Base-by-base conservation (phyloP, 1,284 basidiomycete genomes). In the Cryptococcus sp. region DNA sequence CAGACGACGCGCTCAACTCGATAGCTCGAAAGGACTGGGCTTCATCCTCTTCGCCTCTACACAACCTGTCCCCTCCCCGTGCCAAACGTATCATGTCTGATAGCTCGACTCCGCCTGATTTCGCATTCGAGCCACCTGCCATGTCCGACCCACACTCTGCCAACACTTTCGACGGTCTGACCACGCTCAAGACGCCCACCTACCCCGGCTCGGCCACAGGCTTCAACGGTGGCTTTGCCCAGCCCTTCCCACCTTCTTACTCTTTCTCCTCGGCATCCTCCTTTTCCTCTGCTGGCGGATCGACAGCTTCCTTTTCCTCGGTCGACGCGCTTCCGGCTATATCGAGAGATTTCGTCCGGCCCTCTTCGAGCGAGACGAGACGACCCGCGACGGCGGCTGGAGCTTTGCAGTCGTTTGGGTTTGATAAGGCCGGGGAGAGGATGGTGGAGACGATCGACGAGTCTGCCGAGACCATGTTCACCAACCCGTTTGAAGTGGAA, bases 381-480 rank as follows among this genome's bases (percentile, higher is more conserved):
- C 56, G 68, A 37, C 71, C 71, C 7, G 67, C 69, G 2, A 71
- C 71, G 2, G 65, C 67, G 12, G 64, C 59, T 18, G 69, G 68
- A 9, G 60, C 63, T 2, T 39, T 67, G n/a, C 56, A 63, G 51
- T 52, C 34, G 49, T 58, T 50, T 37, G 53, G 28, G 45, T 45
- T 24, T 40, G 43, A 28, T 38, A 42, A 22, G 52, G 22, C 42
- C 32, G 52, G 50, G 12, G 45, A 31, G 28, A 53, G 57, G 21
- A 34, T 37, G 21, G 48, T 38, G 16, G 53, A 52, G 14, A 55
- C 55, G 2, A 57, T 60, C 22, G 52, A 57, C 21, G 57, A 63
- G 40, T 37, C 33, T 28, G 38, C 24, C 49, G 57, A 58, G 39
- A 37, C 25, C 21, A 49, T 54, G 42, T 58, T 59, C 42, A 47